A percentile compares a stretch with the other conserved stretches of the same genome.
Conservation (phyloP, 257 asterid genomes). For the Ilex asprella region DNA sequence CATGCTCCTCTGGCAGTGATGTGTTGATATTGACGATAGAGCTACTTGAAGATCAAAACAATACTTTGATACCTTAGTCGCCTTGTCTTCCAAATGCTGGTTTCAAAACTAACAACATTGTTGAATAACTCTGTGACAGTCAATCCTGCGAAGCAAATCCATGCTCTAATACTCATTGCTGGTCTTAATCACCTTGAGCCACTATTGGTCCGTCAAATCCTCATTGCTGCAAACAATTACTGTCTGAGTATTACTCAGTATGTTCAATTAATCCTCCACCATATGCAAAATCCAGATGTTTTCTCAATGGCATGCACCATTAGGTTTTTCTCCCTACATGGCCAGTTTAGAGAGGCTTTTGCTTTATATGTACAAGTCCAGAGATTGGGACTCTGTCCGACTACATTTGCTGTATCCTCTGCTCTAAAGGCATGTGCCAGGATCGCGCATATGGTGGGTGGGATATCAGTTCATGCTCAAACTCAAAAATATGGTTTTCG, state of each 20-base stretch:
- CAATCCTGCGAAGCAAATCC: conserved; percentile 58
- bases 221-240: conserved; percentile 23
- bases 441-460: conserved; percentile 31
- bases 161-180: conserved; percentile 44
- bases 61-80: too few species aligned
- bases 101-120: conserved; percentile 22
- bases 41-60: too few species aligned
- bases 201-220: conserved; percentile 32
- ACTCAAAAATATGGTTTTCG: conserved; percentile 52
- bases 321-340: conserved; percentile 57
- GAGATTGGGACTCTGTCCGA: conserved; percentile 44
- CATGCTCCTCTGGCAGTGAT: too few species aligned
- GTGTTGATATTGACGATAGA: too few species aligned
- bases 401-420: conserved; percentile 63
- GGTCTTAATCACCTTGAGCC: conserved; percentile 38
- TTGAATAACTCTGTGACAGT: conserved; percentile 26
- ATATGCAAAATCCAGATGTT: conserved; percentile 30
- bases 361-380: conserved; percentile 43
- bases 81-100: conserved; percentile 27
- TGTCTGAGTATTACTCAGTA: conserved; percentile 26
- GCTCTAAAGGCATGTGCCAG: conserved; percentile 64
- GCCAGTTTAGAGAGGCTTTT: conserved; percentile 50
- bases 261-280: conserved; percentile 30
- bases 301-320: conserved; percentile 40
- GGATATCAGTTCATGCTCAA: conserved; percentile 67